Base-by-base conservation (phyloP, 2,329 filamentous ascomycete species). In the Phialophora verrucosa region DNA sequence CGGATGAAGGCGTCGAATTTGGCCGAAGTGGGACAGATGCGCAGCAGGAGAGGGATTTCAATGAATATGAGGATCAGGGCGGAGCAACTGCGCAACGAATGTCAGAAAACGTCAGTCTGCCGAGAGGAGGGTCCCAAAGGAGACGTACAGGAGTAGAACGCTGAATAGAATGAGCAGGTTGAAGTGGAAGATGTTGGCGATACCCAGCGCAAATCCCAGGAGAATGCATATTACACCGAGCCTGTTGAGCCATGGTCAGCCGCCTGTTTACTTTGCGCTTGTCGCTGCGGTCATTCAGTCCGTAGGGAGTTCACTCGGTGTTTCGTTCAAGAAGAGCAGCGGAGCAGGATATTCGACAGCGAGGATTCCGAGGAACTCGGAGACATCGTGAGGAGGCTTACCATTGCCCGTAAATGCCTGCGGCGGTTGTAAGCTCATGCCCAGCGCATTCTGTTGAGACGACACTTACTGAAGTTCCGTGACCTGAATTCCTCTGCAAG, bases 21-120 rank as follows among this genome's bases (percentile, higher is more conserved):
- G 70, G 89, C 80, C 14, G 94, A 98, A 5, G 95, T 99, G 65
- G 95, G 95, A 83, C 95, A 99, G 82, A 99, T 97, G 80, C 95
- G 91, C 69, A 99, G 89, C 65, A 99, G 91, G 66, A 98, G 89
- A 31, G 95, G 95, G 20, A 99, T 90, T 79, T 99, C 91, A 76
- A 94, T 85, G 80, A 95, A 95, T 76, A 95, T 82, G 75, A 95
- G 90, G 73, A 93, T 74, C 73, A 93, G 87, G 14, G 88, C 85
- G 58, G 85, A 92, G 67, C 85, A 82, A 53, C 91, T 94, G 50
- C 12, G 47, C 3, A 25, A 47, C 20, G 29, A 12, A 47, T 20
- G 55, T 68, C 38, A 64, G 61, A 29, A 56, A 31, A 44, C 20
- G 20, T 23, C 27, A n/a, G 17, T 49, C 14, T 23, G 5, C 8